Evolutionary conservation across 257 asterid genomes (phyloP).

Genomic region (Nicotiana noctiflora): DNA sequence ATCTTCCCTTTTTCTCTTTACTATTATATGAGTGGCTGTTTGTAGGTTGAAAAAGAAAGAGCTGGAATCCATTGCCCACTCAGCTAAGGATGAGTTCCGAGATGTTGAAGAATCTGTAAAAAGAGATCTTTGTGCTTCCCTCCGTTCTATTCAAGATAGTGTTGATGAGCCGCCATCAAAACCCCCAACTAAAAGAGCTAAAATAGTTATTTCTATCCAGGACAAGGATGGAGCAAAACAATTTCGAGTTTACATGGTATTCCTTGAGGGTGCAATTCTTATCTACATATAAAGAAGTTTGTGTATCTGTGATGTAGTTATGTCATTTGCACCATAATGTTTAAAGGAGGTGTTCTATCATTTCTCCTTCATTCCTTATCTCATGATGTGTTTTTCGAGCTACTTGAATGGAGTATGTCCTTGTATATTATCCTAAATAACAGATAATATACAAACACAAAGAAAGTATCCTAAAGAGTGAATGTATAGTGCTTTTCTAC

Average conservation of each 20-base stretch:
- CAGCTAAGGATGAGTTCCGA: conserved; percentile 34
- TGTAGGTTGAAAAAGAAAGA: conserved; percentile 73
- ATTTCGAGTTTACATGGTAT: conserved; percentile 22
- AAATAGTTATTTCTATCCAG: conserved; percentile 21
- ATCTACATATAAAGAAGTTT: neutral
- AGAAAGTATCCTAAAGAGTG: neutral
- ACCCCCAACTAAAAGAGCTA: conserved; percentile 17
- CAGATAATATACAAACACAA: neutral
- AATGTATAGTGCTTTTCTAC: neutral
- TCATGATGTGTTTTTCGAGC: neutral
- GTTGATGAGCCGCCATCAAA: conserved; percentile 8
- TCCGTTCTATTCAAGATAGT: conserved; percentile 15
- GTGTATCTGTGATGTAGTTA: neutral
- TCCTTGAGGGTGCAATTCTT: neutral
- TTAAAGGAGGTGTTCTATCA: neutral
- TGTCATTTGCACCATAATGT: neutral
- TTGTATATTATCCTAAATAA: neutral
- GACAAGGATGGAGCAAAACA: conserved; percentile 16
- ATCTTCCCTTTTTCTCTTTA: conserved; percentile 4
- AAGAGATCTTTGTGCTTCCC: conserved; percentile 15
- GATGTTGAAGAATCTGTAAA: conserved; percentile 26
- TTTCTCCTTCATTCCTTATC: neutral
- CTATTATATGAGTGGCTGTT: conserved; percentile 16
- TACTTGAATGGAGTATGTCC: neutral
- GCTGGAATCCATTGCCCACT: conserved; percentile 58